Conservation (phyloP, 108 stramenopile species). For the Cyclotella baltica region DNA sequence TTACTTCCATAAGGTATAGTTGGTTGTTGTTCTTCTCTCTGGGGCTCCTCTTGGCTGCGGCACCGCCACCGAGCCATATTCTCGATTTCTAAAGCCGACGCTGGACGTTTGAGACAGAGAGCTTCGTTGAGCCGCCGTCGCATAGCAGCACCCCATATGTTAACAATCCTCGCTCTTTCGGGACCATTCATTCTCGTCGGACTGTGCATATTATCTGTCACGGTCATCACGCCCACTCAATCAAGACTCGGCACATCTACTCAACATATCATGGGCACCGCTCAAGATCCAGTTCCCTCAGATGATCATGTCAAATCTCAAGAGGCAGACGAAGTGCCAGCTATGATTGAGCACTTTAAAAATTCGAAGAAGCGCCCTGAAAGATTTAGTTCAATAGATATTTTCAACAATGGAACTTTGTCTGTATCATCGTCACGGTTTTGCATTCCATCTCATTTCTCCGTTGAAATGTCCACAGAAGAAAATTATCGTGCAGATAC, state of each 20-base stretch:
- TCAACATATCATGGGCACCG: neutral
- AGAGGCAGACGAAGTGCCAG: neutral
- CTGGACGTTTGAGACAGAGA: no score
- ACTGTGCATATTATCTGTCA: neutral
- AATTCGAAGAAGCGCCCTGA: neutral
- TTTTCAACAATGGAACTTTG: neutral
- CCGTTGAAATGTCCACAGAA: constrained; percentile 38
- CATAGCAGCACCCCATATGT: no score
- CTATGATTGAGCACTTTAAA: neutral
- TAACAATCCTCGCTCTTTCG: constrained; percentile 1
- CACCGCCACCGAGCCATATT: no score
- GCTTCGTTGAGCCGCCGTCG: no score
- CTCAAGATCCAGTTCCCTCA: neutral
- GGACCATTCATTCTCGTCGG: constrained; percentile 2
- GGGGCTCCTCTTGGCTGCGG: no score
- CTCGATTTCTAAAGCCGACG: no score
- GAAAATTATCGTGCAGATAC: constrained; percentile 43
- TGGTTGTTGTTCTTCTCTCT: no score
- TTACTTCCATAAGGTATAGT: no score
- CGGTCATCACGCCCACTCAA: constrained; percentile 2
- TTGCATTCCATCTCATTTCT: constrained; percentile 34
- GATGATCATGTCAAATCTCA: neutral
- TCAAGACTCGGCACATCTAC: neutral
- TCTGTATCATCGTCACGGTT: constrained; percentile 5
- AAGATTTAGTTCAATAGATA: constrained; percentile 8